Evolutionary conservation across 108 stramenopile genomes (phyloP).

Genomic region (Cyclotella atomus): DNA sequence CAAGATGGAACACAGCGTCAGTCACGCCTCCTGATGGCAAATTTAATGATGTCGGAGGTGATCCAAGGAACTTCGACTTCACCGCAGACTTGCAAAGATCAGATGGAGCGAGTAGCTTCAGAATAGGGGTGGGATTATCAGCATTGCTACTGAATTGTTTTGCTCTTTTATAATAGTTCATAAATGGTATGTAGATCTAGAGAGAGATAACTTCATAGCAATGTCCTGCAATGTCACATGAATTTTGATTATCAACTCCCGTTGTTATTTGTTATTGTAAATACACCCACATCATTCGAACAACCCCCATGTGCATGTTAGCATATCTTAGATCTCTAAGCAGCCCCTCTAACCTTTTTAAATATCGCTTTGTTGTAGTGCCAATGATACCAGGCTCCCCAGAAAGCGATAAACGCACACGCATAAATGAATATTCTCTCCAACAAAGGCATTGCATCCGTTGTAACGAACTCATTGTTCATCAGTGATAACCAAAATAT

Average conservation of each 20-base stretch:
- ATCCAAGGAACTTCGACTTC: conserved; percentile 32
- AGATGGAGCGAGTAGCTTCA: neutral
- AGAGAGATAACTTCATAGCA: too few species aligned
- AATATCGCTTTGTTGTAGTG: neutral
- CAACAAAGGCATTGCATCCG: neutral
- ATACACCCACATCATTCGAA: too few species aligned
- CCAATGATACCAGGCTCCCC: neutral
- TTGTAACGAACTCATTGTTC: neutral
- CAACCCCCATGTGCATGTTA: too few species aligned
- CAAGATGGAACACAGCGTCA: conserved; percentile 24
- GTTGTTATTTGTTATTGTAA: too few species aligned
- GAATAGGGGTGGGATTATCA: neutral
- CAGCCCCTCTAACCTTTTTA: conserved; percentile 10
- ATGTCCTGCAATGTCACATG: too few species aligned
- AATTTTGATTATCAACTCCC: too few species aligned
- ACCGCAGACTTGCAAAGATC: neutral
- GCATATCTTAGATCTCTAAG: too few species aligned
- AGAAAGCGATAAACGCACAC: neutral
- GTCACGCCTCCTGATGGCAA: conserved; percentile 21
- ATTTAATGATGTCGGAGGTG: conserved; percentile 50
- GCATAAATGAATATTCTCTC: conserved; percentile 6
- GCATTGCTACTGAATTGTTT: neutral
- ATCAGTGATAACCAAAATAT: conserved; percentile 3
- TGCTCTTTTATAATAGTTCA: conserved; percentile 8
- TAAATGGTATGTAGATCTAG: neutral